Evolutionary conservation across 2,329 filamentous ascomycete genomes (phyloP).

Genomic region (Pestalotiopsis sp.): DNA sequence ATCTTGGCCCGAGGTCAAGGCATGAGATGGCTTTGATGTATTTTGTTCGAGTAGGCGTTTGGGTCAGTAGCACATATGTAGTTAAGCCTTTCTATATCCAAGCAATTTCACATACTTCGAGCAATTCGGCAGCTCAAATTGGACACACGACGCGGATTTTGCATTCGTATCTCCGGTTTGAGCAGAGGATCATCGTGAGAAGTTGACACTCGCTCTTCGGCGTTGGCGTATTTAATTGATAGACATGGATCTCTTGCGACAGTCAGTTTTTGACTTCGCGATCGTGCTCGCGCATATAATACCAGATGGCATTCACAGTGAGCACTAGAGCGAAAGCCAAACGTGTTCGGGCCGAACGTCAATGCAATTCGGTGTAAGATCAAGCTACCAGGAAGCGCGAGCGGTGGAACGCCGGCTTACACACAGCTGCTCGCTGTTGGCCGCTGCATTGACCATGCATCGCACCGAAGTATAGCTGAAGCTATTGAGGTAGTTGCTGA

Average conservation of each 20-base stretch:
- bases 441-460: background rate
- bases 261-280: too few relatives aligned
- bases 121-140: too few relatives aligned
- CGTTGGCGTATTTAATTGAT: background rate
- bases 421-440: background rate
- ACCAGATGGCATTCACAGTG: background rate
- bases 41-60: background rate
- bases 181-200: too few relatives aligned
- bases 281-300: background rate
- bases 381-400: background rate
- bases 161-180: too few relatives aligned
- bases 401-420: background rate
- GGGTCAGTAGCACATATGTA: background rate
- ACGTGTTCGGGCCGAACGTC: too few relatives aligned
- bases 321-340: background rate
- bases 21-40: too few relatives aligned
- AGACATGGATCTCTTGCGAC: background rate
- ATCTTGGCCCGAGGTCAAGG: constrained; percentile 23
- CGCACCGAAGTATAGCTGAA: background rate
- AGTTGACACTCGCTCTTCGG: too few relatives aligned
- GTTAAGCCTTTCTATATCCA: background rate
- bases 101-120: too few relatives aligned
- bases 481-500: too few relatives aligned
- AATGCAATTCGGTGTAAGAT: background rate
- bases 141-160: too few relatives aligned